Conservation (phyloP, 2,329 filamentous ascomycete genomes). For the Cladophialophora exuberans region DNA sequence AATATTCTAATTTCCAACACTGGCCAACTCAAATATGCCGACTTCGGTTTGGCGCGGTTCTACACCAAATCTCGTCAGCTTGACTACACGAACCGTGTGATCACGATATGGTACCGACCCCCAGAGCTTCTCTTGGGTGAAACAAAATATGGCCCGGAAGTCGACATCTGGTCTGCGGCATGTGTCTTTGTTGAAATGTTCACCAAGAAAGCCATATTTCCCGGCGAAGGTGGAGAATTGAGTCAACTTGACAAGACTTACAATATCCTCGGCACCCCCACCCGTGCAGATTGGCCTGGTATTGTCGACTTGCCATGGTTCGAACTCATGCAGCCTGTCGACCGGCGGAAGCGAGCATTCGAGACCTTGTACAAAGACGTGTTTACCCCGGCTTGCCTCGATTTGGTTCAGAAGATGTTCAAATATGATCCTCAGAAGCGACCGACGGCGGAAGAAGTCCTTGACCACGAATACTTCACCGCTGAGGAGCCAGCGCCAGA, state of each 20-base stretch:
- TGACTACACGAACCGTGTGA: conserved; percentile 97
- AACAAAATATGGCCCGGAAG: conserved; percentile 84
- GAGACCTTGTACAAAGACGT: conserved; percentile 78
- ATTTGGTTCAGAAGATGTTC: conserved; percentile 83
- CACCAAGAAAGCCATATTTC: conserved; percentile 88
- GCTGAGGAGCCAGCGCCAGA: conserved; percentile 75
- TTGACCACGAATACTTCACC: conserved; percentile 87
- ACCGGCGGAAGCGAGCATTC: conserved; percentile 70
- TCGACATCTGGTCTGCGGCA: conserved; percentile 96
- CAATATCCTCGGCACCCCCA: conserved; percentile 85
- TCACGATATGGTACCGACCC: conserved; percentile 97
- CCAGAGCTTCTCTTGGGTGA: conserved; percentile 89
- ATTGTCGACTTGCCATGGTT: conserved; percentile 97
- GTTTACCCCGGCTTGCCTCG: conserved; percentile 78
- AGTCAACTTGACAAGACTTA: conserved; percentile 98
- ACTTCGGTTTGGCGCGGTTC: conserved; percentile 95
- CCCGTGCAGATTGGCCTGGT: conserved; percentile 80
- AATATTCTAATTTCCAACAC: conserved; percentile 93
- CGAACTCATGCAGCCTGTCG: conserved; percentile 79
- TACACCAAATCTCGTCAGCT: conserved; percentile 89
- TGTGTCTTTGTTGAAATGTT: conserved; percentile 98
- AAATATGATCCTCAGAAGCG: conserved; percentile 83
- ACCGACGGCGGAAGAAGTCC: conserved; percentile 79
- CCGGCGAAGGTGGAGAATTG: conserved; percentile 92
- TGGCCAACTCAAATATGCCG: conserved; percentile 87